Evolutionary conservation across 2,329 filamentous ascomycete genomes (phyloP), one percentile per base, ranked within the genome.

Genomic region (Epichloe gansuensis): DNA sequence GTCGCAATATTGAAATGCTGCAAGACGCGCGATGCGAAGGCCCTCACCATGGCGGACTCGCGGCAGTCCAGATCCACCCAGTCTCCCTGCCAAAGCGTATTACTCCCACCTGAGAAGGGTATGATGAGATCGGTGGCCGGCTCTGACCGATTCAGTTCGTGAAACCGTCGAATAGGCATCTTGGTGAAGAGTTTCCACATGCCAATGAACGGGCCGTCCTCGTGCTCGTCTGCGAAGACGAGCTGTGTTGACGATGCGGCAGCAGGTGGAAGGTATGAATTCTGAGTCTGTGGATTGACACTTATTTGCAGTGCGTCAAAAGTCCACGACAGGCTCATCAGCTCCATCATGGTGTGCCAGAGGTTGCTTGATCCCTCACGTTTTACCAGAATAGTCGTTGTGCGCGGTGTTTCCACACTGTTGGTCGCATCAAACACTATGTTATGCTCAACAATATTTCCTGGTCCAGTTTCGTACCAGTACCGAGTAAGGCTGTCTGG

Each of bases 81-180:
- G 54, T 72, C 68, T n/a, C 64, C 66, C 52, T 68, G 63, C 71
- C 71, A 73, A 17, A 69, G 55, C 0, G 71, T 68, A 54, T 70
- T 72, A 57, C 63, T 66, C 21, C 61, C 66, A 43, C 70, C 70
- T 11, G 70, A 59, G 3, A 73, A 57, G 1, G 70, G 70, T 21
- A 72, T 53, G 50, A 73, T 65, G 36, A 72, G 35, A 50, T 67
- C 66, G 44, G 49, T 36, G 27, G 60, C 55, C 13, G 55, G 36
- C 25, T 46, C 50, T 11, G 43, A 51, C 3, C 49, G 41, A 3
- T 50, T 31, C 8, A 65, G 46, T 38, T 68, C 59, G 5, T 50
- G 41, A 25, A 66, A 46, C 2, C 67, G 64, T 9, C 66, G 47
- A 21, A 64, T 60, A 5, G 59, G 59, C 41, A 60, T 58, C 36